These are phyloP conservation scores for Pyrenochaeta sp. DNA, from an alignment of 2,329 filamentous ascomycete species.

Conservation along the genomic window DNA sequence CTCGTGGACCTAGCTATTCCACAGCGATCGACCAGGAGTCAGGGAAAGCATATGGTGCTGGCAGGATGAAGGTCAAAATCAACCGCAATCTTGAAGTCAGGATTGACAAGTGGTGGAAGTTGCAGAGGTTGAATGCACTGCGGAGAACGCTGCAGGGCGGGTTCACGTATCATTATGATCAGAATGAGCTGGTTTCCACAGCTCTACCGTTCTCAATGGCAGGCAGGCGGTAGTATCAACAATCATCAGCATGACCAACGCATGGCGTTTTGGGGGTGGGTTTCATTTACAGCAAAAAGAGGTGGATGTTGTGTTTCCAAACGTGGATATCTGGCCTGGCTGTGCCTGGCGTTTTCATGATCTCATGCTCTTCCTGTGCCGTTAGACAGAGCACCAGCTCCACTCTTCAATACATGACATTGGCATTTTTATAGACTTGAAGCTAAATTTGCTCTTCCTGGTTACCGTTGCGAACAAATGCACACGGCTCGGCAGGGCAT, in stretches of 20 bases:
- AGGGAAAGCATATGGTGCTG: conserved; percentile 66
- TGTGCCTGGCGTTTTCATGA: not conserved
- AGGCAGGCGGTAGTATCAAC: conserved; percentile 18
- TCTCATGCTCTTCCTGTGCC: not conserved
- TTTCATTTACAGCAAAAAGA: not conserved
- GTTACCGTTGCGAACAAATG: conserved; percentile 1
- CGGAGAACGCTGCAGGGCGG: conserved; percentile 64
- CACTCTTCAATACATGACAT: not conserved
- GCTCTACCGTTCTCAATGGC: conserved; percentile 43
- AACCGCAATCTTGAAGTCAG: conserved; percentile 66
- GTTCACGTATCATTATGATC: conserved; percentile 47
- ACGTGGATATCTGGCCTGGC: conserved; percentile 15
- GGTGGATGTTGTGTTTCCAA: conserved; percentile 1
- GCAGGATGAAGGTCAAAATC: conserved; percentile 67
- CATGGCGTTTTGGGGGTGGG: not conserved
- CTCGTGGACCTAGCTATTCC: conserved; percentile 71
- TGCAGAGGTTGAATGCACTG: conserved; percentile 69
- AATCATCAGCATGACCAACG: not conserved
- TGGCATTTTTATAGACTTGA: not conserved
- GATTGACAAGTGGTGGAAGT: conserved; percentile 79
- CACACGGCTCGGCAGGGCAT: not conserved
- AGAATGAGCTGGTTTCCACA: conserved; percentile 47
- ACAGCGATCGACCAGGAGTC: conserved; percentile 70
- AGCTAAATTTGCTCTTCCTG: not conserved
- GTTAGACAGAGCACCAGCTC: not conserved